Percentiles rank a stretch among this genome's conserved stretches.
Evolutionary conservation across 2,329 filamentous ascomycete genomes (phyloP).

Genomic region (Tolypocladium nubicola): DNA sequence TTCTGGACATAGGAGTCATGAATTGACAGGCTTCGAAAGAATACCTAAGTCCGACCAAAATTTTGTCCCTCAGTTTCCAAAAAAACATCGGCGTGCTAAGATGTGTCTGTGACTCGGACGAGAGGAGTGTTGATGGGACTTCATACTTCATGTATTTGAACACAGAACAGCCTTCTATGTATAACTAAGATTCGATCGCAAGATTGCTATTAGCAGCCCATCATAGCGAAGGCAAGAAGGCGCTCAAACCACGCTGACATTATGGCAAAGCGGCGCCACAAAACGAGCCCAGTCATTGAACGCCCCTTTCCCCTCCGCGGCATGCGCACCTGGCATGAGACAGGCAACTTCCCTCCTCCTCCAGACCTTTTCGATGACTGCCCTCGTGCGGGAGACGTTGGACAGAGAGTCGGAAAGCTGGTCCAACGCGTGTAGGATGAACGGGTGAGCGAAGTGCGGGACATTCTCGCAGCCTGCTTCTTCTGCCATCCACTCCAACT

Average conservation of each 20-base stretch:
- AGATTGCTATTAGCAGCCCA: not conserved
- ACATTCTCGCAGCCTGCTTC: not conserved
- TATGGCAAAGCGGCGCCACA: not conserved
- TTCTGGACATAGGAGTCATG: no score
- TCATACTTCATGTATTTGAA: not conserved
- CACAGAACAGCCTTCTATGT: not conserved
- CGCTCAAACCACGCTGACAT: not conserved
- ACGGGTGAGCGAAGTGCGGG: not conserved
- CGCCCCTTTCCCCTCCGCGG: not conserved
- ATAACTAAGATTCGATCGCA: not conserved
- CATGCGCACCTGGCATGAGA: not conserved
- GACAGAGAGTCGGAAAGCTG: not conserved
- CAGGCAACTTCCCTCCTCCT: not conserved
- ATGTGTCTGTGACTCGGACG: not conserved
- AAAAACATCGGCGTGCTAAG: not conserved
- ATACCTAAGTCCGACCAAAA: no score
- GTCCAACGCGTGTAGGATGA: not conserved
- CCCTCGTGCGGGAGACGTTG: not conserved
- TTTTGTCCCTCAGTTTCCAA: no score
- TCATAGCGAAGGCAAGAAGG: not conserved
- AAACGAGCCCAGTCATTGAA: not conserved
- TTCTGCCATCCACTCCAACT: not conserved
- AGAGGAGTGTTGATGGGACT: not conserved
- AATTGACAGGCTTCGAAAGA: no score
- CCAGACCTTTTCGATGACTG: not conserved